Conservation (phyloP, 768 basidiomycete genomes). For the Serpula lacrymans region DNA sequence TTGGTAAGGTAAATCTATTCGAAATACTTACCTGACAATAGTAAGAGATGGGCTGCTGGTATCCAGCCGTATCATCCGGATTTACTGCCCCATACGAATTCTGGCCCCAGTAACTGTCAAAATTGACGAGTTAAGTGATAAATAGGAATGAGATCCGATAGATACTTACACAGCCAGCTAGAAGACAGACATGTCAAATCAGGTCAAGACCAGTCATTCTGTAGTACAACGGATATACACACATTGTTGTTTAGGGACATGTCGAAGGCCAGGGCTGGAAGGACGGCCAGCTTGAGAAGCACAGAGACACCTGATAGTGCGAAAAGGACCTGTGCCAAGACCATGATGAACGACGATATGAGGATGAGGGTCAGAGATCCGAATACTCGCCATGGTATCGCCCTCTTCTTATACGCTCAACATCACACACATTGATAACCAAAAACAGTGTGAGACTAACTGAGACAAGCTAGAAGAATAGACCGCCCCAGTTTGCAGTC, state of each 20-base stretch:
- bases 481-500: no score
- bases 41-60: slow-evolving; percentile 57
- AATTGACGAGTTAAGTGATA: slow-evolving; percentile 4
- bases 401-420: slow-evolving; percentile 5
- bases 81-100: slow-evolving; percentile 67
- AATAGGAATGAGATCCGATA: background rate
- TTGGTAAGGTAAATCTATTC: background rate
- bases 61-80: slow-evolving; percentile 45
- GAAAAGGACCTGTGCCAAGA: background rate
- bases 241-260: slow-evolving; percentile 23
- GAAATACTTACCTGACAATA: slow-evolving; percentile 58
- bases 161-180: slow-evolving; percentile 23
- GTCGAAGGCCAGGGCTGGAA: slow-evolving; percentile 23
- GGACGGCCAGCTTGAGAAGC: background rate
- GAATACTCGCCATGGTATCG: background rate
- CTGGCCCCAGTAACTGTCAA: slow-evolving; percentile 67
- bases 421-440: no score
- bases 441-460: background rate
- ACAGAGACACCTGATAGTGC: slow-evolving; percentile 5
- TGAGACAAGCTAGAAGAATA: no score
- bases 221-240: slow-evolving; percentile 6
- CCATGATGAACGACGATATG: background rate
- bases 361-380: slow-evolving; percentile 1
- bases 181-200: no score
- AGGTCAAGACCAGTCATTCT: background rate